Evolutionary conservation across 768 basidiomycete genomes (phyloP).

Genomic region (Naganishia vishniacii): DNA sequence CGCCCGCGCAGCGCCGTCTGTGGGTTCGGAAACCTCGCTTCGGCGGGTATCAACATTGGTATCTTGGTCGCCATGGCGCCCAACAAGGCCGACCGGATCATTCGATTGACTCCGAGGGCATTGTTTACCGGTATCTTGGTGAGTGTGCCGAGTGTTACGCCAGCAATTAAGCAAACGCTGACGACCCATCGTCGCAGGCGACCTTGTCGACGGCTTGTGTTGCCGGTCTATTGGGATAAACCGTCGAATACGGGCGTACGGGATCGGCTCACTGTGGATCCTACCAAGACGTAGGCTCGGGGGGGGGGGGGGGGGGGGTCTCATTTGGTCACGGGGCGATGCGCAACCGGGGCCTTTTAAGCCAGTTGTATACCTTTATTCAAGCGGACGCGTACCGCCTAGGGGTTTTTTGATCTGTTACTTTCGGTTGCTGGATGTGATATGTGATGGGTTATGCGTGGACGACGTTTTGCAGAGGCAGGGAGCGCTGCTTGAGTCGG

Average conservation of each 20-base stretch:
- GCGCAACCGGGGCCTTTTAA: too few relatives aligned
- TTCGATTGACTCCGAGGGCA: slow-evolving; percentile 47
- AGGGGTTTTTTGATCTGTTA: not conserved
- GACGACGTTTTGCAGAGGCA: too few relatives aligned
- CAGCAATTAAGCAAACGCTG: too few relatives aligned
- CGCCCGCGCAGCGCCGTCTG: slow-evolving; percentile 57
- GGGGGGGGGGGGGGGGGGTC: too few relatives aligned
- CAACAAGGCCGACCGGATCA: slow-evolving; percentile 64
- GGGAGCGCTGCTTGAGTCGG: too few relatives aligned
- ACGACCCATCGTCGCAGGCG: slow-evolving; percentile 1
- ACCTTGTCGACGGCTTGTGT: slow-evolving; percentile 36
- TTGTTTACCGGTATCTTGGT: slow-evolving; percentile 33
- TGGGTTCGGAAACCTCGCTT: slow-evolving; percentile 69
- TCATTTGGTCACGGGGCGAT: too few relatives aligned
- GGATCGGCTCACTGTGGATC: not conserved
- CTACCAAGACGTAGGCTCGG: not conserved
- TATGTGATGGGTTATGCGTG: slow-evolving; percentile 34
- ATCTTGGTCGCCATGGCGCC: slow-evolving; percentile 68
- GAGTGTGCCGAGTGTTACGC: not conserved
- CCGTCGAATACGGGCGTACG: too few relatives aligned
- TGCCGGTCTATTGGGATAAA: slow-evolving; percentile 28
- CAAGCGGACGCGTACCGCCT: not conserved
- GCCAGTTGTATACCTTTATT: not conserved
- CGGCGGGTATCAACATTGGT: slow-evolving; percentile 79
- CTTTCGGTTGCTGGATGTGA: not conserved